Percentiles rank a stretch among this genome's conserved stretches.
phyloP scores from a whole-genome alignment of 768 basidiomycete species.

The Lentinula detonsa region DNA sequence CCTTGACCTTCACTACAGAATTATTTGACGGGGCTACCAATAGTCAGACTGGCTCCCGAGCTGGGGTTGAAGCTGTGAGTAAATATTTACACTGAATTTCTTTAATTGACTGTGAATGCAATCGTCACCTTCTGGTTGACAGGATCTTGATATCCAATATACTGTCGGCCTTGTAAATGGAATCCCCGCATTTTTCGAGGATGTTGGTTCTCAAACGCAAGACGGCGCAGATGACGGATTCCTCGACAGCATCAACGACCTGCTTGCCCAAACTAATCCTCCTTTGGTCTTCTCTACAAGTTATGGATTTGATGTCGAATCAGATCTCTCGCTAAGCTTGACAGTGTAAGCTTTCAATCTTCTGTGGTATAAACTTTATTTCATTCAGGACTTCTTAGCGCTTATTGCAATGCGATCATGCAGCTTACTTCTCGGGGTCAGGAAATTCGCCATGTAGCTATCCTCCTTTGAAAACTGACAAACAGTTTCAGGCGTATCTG shows the following conservation, averaged over 20 bases:
- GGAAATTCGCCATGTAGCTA: background rate
- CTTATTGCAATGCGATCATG: conserved; percentile 18
- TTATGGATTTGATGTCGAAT: conserved; percentile 5
- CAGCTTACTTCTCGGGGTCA: conserved; percentile 30
- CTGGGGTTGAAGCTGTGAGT: conserved; percentile 30
- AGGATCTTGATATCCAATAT: conserved; percentile 21
- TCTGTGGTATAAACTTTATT: conserved; percentile 18
- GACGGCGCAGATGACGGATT: conserved; percentile 24
- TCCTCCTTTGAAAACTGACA: background rate
- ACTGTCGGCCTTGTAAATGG: conserved; percentile 27
- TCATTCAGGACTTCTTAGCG: background rate
- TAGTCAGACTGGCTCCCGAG: conserved; percentile 19
- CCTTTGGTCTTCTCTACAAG: conserved; percentile 17
- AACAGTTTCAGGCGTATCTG: conserved; percentile 21
- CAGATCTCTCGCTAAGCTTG: background rate
- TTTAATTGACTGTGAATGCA: background rate
- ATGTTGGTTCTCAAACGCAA: conserved; percentile 21
- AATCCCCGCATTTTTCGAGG: conserved; percentile 25
- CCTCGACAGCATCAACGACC: conserved; percentile 25
- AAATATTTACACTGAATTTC: background rate
- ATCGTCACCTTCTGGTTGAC: background rate
- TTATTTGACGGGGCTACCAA: conserved; percentile 29
- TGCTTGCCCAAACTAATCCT: conserved; percentile 16
- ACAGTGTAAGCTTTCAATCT: background rate
- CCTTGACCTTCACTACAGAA: conserved; percentile 24